Base-by-base conservation (phyloP, 1,284 basidiomycete genomes). In the Puccinia hordei region DNA sequence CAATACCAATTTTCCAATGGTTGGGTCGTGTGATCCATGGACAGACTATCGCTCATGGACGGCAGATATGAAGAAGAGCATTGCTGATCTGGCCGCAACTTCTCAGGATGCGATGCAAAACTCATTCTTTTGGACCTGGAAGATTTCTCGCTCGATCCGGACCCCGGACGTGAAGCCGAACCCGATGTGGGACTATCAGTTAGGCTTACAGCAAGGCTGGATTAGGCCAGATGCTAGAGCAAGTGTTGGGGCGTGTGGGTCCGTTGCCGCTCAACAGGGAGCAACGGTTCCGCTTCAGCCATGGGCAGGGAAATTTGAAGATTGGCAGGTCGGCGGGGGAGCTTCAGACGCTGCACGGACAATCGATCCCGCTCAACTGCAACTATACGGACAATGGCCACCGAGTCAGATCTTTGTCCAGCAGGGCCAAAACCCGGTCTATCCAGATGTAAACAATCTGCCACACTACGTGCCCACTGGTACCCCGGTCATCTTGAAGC, bases 391-490 rank as follows among this genome's bases (percentile, higher is more conserved):
- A 5, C 66, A 59, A 33, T 79, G 76, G 76, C 76, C 76, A 3
- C 76, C 76, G 10, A 59, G 22, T 41, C 38, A 65, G 24, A 71
- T 79, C 22, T 38, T 71, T 19, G 63, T 57, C 8, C 61, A 66
- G 27, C 66, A 27, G 66, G 76, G 76, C 15, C 49, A 51, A 24
- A 71, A 79, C 30, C 24, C 22, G 38, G 66, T 79, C 9, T 79
- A 79, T 61, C 24, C 69, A 30, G 83, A 84, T 57, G 87, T 84
- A 22, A 82, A 84, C 44, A 61, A 83, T 33, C 75, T 88, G n/a
- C 90, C 91, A 38, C 86, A 87, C 66, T 87, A 86, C 83, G 89
- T 89, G 6, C 87, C 88, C 74, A 90, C 90, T 10, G 87, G 84
- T 13, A 82, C 83, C 5, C 85, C 86, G 24, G 41, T 66, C 4